Conservation (phyloP, 2,329 filamentous ascomycete species). For the Berkeleyomyces basicola region DNA sequence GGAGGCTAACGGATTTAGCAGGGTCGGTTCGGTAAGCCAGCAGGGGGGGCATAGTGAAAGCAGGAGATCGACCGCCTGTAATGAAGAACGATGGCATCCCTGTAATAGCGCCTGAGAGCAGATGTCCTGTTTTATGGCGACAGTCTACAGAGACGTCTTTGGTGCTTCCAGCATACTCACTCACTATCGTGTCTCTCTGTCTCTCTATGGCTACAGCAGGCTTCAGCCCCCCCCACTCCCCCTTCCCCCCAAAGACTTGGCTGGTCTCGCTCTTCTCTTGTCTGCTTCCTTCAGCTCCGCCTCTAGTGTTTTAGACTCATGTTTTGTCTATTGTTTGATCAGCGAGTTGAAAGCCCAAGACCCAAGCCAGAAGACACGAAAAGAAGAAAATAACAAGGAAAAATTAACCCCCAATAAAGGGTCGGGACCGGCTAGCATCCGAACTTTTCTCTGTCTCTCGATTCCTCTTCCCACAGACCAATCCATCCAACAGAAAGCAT, state of each 20-base stretch:
- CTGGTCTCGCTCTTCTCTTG: neutral
- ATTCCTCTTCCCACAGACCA: no score
- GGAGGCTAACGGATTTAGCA: neutral
- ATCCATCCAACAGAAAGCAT: no score
- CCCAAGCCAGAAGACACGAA: neutral
- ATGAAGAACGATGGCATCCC: neutral
- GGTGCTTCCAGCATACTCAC: neutral
- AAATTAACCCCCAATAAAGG: neutral
- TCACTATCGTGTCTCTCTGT: neutral
- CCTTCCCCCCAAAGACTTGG: neutral
- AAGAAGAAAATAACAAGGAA: neutral
- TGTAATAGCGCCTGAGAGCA: no score
- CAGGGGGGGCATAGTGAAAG: no score
- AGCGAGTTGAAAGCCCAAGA: neutral
- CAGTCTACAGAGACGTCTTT: no score
- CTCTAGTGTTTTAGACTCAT: neutral
- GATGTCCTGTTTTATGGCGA: no score
- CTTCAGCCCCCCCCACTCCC: neutral
- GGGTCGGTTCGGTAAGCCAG: no score
- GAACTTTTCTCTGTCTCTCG: no score
- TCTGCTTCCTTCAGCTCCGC: neutral
- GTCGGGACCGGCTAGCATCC: no score
- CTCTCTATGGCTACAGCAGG: no score
- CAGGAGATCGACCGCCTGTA: neutral
- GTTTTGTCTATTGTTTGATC: neutral